A percentile compares a stretch with the other conserved stretches of the same genome.
Conservation (phyloP, 1,139 yeast genomes). For the Yamadazyma atlantica region DNA sequence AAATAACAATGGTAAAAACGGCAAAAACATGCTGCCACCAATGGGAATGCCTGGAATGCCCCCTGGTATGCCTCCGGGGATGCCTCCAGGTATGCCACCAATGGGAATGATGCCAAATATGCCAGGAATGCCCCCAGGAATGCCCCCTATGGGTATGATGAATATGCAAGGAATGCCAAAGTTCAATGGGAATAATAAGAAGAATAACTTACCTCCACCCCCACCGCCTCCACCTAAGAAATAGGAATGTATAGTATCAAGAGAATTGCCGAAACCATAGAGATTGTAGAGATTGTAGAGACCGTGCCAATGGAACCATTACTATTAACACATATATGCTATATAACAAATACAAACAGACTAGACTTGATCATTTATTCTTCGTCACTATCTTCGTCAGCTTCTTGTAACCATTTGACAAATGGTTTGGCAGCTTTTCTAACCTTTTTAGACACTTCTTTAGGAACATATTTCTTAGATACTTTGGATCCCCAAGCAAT, state of each 20-base stretch:
- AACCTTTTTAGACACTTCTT: conserved; percentile 88
- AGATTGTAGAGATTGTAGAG: not conserved
- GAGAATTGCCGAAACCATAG: too few relatives aligned
- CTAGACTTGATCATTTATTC: conserved; percentile 26
- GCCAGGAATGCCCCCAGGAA: conserved; percentile 15
- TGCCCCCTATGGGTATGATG: conserved; percentile 1
- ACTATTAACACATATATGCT: conserved; percentile 6
- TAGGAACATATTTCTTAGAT: conserved; percentile 90
- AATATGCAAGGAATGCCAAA: conserved; percentile 3
- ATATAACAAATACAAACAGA: conserved; percentile 6
- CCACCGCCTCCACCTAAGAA: conserved; percentile 22
- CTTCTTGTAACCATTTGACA: conserved; percentile 90
- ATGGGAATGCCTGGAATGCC: conserved; percentile 14
- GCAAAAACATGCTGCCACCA: conserved; percentile 18
- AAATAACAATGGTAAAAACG: conserved; percentile 8
- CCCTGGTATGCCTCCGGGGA: conserved; percentile 16
- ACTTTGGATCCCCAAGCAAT: conserved; percentile 88
- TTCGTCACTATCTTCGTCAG: conserved; percentile 72
- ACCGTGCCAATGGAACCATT: not conserved
- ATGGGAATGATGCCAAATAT: conserved; percentile 20
- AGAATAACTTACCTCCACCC: conserved; percentile 12
- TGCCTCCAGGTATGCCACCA: conserved; percentile 18
- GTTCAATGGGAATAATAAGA: conserved; percentile 6
- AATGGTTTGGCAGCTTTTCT: conserved; percentile 96
- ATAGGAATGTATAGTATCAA: conserved; percentile 7